Evolutionary conservation across 2,329 filamentous ascomycete genomes (phyloP).

Genomic region (Sphaerulina populicola): DNA sequence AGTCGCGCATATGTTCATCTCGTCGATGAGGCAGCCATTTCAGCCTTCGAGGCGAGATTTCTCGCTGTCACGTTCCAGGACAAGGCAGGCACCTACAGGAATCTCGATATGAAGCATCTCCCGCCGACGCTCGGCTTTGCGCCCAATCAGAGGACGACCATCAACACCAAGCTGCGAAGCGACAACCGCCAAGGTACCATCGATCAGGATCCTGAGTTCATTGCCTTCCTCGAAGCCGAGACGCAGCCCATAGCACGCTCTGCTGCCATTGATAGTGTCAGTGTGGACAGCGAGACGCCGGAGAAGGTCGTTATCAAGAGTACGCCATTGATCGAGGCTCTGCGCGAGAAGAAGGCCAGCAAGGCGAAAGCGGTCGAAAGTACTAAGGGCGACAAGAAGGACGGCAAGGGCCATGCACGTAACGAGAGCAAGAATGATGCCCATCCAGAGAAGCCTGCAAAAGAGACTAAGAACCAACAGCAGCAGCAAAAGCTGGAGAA

Average conservation of each 20-base stretch:
- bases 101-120: slow-evolving; percentile 59
- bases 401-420: slow-evolving; percentile 18
- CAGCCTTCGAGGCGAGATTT: slow-evolving; percentile 60
- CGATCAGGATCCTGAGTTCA: slow-evolving; percentile 92
- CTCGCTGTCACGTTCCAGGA: slow-evolving; percentile 67
- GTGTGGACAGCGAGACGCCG: slow-evolving; percentile 40
- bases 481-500: slow-evolving; percentile 29
- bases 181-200: slow-evolving; percentile 90
- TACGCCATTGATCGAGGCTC: slow-evolving; percentile 80
- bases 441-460: slow-evolving; percentile 28
- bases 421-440: slow-evolving; percentile 34
- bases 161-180: slow-evolving; percentile 58
- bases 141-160: slow-evolving; percentile 71
- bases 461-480: slow-evolving; percentile 31
- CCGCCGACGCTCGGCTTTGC: slow-evolving; percentile 75
- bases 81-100: slow-evolving; percentile 65
- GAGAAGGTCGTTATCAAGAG: slow-evolving; percentile 60
- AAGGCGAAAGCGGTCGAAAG: slow-evolving; percentile 26
- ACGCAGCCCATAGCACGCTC: slow-evolving; percentile 62
- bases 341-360: slow-evolving; percentile 56
- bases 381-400: slow-evolving; percentile 30
- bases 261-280: slow-evolving; percentile 43
- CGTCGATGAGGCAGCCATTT: slow-evolving; percentile 59
- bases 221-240: slow-evolving; percentile 79
- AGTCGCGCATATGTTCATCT: slow-evolving; percentile 77